A percentile compares a stretch with the other conserved stretches of the same genome.
phyloP scores from a whole-genome alignment of 1,284 basidiomycete species.

The Pseudomicrostroma phylloplanum region DNA sequence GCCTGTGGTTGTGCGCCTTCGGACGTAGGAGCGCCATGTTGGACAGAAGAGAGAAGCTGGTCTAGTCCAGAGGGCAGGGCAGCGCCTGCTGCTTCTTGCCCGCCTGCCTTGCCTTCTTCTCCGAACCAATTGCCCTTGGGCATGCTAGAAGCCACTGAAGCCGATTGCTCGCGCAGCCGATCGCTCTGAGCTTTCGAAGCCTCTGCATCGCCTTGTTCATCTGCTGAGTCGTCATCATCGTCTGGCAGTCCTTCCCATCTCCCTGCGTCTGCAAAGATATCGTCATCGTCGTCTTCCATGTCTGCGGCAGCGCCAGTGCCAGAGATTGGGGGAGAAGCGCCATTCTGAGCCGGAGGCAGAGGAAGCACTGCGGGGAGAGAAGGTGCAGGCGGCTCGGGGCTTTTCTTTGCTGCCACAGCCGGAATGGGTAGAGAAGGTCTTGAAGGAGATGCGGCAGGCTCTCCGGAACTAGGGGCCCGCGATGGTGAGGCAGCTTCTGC shows the following conservation, averaged over 20 bases:
- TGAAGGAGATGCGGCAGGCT: too few species aligned
- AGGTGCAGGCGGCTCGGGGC: too few species aligned
- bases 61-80: not conserved
- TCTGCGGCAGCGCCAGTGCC: not conserved
- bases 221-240: constrained; percentile 62
- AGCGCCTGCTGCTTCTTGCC: not conserved
- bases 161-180: not conserved
- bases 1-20: not conserved
- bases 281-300: constrained; percentile 49
- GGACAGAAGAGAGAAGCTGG: too few species aligned
- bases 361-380: too few species aligned
- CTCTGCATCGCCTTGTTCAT: constrained; percentile 45
- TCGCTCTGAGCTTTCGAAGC: constrained; percentile 1
- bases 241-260: constrained; percentile 65
- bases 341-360: constrained; percentile 3
- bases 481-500: too few species aligned
- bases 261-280: constrained; percentile 76
- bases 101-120: not conserved
- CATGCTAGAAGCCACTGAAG: not conserved
- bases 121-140: constrained; percentile 12
- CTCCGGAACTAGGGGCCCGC: too few species aligned
- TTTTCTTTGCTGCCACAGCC: too few species aligned
- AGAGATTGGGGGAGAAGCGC: not conserved
- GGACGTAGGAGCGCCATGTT: not conserved
- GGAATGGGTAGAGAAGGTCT: too few species aligned